Evolutionary conservation across 139 green algal genomes (phyloP).

Genomic region (Coccomyxa sp.): DNA sequence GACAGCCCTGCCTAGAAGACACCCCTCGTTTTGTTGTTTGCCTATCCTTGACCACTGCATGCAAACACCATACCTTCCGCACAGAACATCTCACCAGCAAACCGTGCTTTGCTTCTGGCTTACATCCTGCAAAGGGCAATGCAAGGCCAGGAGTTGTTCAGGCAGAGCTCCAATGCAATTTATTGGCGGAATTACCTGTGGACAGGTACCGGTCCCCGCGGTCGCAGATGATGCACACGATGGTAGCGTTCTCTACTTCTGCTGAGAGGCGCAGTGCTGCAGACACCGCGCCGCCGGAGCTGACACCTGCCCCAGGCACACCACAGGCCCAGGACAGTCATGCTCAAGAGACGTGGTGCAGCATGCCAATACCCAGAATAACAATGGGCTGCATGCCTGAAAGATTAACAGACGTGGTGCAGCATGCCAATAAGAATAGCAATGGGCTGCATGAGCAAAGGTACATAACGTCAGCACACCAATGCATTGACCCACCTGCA

Average conservation of each 20-base stretch:
- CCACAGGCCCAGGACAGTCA: too few relatives aligned
- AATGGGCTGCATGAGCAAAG: background rate
- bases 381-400: too few relatives aligned
- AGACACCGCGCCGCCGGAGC: conserved; percentile 33
- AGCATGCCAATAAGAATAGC: background rate
- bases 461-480: background rate
- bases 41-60: background rate
- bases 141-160: background rate
- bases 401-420: background rate
- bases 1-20: background rate
- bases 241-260: conserved; percentile 31
- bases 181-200: conserved; percentile 1
- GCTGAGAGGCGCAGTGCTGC: conserved; percentile 33
- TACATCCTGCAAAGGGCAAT: background rate
- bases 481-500: conserved; percentile 1
- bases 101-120: too few relatives aligned
- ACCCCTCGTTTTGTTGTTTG: background rate
- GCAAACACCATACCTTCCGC: background rate
- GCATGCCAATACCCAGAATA: too few relatives aligned
- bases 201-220: conserved; percentile 45
- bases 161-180: too few relatives aligned
- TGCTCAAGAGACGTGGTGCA: too few relatives aligned
- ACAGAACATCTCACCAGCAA: too few relatives aligned
- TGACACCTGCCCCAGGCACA: conserved; percentile 9
- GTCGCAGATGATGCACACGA: conserved; percentile 40